These are phyloP conservation scores for Colletotrichum eremochloae DNA, from an alignment of 2,329 filamentous ascomycete species.

Conservation along the genomic window DNA sequence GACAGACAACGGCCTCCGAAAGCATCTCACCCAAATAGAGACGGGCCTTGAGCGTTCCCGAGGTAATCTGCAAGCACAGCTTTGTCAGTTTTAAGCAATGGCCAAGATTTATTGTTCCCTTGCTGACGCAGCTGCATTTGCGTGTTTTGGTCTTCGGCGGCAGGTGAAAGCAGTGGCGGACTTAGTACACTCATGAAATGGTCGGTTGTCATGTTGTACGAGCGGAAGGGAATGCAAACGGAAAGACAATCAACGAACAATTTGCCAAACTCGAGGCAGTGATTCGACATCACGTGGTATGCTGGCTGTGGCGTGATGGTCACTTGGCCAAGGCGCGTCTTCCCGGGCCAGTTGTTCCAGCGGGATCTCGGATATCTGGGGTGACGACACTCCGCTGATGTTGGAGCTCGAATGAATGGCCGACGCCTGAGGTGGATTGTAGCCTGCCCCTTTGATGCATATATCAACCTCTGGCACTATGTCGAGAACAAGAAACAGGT, in stretches of 20 bases:
- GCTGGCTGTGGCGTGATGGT: too few relatives aligned
- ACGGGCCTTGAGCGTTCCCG: neutral
- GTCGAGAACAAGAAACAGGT: neutral
- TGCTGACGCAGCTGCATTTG: neutral
- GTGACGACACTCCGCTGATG: neutral
- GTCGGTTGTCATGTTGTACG: neutral
- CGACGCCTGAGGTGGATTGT: neutral
- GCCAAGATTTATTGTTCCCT: neutral
- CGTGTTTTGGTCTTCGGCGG: neutral
- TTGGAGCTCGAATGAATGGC: neutral
- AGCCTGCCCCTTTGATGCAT: neutral
- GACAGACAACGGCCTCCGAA: neutral
- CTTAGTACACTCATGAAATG: neutral
- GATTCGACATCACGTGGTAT: neutral
- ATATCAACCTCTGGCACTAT: neutral
- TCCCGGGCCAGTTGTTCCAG: neutral
- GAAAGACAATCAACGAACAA: neutral
- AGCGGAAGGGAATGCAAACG: constrained; percentile 5
- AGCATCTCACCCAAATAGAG: neutral
- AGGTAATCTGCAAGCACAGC: neutral
- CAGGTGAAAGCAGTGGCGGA: neutral
- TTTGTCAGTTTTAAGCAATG: neutral
- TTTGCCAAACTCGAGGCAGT: neutral
- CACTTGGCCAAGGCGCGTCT: too few relatives aligned
- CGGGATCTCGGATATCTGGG: neutral